Evolutionary conservation across 2,329 filamentous ascomycete species (phyloP), one percentile per base, ranked within the genome.

Genomic region (Lasiodiplodia theobromae): DNA sequence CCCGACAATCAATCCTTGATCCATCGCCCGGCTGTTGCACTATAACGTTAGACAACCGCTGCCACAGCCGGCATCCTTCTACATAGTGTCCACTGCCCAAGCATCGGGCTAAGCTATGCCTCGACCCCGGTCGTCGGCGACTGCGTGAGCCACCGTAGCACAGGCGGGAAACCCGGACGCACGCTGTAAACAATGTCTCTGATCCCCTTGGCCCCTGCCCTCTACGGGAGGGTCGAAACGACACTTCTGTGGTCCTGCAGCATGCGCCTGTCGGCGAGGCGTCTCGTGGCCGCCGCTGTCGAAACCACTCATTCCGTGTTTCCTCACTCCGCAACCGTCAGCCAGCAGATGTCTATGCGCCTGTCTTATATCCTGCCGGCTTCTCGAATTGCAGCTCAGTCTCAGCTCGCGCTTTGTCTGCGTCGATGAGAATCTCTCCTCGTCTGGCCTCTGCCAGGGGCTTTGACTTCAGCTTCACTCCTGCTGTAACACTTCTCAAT

Each of bases 111-210:
- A 57, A 67, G 65, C 65, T n/a, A 8, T 52, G 58, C 44, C 28
- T 44, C 25, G 1, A 16, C 31, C 53, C 53, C 28, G 65, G 65
- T 67, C 53, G 23, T 18, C 65, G 40, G 53, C 25, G 40, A 37
- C 65, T 52, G 53, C 64, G 53, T 51, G 60, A 60, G 65, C 65
- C 44, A 67, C 54, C 31, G 65, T 67, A 44, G 51, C 54, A 67
- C 65, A 60, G 54, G 47, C 60, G 47, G 60, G 18, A 63, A 37
- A 1, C 58, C 44, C 58, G 58, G 58, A 63, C 23, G 40, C 58
- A n/a, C 25, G 40, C 44, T 21, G 57, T 47, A 49, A 62, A 49
- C 40, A 23, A 52, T 64, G 60, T 64, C 60, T 64, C 47, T 64
- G 60, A 64, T 64, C 51, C 47, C 60, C 60, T 64, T 52, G 18